These are phyloP conservation scores for Dothideomycetes sp. DNA, from an alignment of 2,329 filamentous ascomycete genomes.

Conservation along the genomic window DNA sequence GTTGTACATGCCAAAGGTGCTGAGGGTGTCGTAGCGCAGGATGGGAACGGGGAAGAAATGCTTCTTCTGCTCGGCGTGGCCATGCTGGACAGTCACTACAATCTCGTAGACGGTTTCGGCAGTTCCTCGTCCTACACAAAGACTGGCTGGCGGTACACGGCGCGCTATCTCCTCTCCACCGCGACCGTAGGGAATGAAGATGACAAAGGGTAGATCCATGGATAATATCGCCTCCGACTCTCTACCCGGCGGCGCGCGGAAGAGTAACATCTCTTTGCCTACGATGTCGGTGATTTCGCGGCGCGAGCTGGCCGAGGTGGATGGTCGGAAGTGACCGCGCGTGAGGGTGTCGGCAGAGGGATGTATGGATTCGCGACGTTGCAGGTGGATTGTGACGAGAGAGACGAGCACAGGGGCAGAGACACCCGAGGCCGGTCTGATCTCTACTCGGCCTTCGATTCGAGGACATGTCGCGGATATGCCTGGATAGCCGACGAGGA, in stretches of 20 bases:
- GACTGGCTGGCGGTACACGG: constrained; percentile 80
- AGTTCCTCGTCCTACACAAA: constrained; percentile 84
- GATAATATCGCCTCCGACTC: constrained; percentile 81
- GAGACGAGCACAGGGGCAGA: constrained; percentile 86
- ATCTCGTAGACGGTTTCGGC: constrained; percentile 96
- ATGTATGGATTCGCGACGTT: constrained; percentile 91
- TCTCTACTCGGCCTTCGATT: constrained; percentile 96
- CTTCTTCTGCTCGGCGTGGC: constrained; percentile 75
- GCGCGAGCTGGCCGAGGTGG: constrained; percentile 49
- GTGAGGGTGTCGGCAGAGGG: constrained; percentile 89
- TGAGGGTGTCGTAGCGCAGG: constrained; percentile 87
- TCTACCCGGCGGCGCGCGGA: constrained; percentile 71
- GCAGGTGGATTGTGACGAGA: constrained; percentile 85
- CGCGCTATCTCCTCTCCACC: constrained; percentile 83
- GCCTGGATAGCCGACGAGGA: constrained; percentile 91
- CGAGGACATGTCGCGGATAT: constrained; percentile 96
- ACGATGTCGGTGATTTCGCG: constrained; percentile 88
- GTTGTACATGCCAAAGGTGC: constrained; percentile 99
- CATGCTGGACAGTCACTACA: constrained; percentile 90
- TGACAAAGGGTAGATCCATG: constrained; percentile 94
- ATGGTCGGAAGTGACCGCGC: constrained; percentile 61
- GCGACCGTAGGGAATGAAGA: constrained; percentile 92
- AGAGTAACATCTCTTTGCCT: constrained; percentile 88
- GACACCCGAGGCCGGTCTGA: constrained; percentile 73
- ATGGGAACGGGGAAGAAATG: constrained; percentile 86